These are phyloP conservation scores for Colletotrichum phormii DNA, from an alignment of 2,329 filamentous ascomycete genomes.

Conservation along the genomic window DNA sequence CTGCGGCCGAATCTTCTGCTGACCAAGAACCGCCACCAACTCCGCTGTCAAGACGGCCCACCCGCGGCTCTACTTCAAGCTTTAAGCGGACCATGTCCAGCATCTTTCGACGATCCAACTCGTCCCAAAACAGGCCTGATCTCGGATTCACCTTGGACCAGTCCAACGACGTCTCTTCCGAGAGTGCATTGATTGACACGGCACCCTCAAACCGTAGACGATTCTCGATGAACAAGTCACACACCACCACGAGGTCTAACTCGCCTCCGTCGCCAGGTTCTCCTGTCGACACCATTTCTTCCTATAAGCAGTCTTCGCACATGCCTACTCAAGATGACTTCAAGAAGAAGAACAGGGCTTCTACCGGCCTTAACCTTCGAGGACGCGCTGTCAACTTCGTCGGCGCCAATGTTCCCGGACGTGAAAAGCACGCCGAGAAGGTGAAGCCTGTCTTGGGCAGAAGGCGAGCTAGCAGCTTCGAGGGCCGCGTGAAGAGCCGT, in stretches of 20 bases:
- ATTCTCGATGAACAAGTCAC: constrained; percentile 60
- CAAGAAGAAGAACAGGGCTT: constrained; percentile 61
- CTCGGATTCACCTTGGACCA: constrained; percentile 38
- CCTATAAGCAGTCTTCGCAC: constrained; percentile 43
- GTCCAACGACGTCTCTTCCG: constrained; percentile 38
- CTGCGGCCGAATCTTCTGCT: constrained; percentile 25
- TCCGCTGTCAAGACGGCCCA: constrained; percentile 53
- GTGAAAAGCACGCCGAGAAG: constrained; percentile 43
- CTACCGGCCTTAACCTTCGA: constrained; percentile 63
- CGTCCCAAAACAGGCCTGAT: constrained; percentile 44
- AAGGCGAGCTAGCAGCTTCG: constrained; percentile 62
- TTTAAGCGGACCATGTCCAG: constrained; percentile 63
- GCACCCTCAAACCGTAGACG: constrained; percentile 25
- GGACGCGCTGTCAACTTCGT: constrained; percentile 62
- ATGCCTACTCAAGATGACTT: constrained; percentile 59
- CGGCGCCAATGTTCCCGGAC: constrained; percentile 42
- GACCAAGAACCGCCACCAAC: constrained; percentile 44
- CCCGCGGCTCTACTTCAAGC: constrained; percentile 55
- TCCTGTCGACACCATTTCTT: constrained; percentile 54
- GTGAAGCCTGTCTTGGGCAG: constrained; percentile 39
- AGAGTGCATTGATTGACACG: constrained; percentile 37
- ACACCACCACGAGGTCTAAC: constrained; percentile 59
- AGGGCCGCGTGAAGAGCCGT: constrained; percentile 49
- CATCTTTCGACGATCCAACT: constrained; percentile 59
- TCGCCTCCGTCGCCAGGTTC: constrained; percentile 63